phyloP scores from a whole-genome alignment of 495 filamentous ascomycete genomes.

The Penicillium argentinense region DNA sequence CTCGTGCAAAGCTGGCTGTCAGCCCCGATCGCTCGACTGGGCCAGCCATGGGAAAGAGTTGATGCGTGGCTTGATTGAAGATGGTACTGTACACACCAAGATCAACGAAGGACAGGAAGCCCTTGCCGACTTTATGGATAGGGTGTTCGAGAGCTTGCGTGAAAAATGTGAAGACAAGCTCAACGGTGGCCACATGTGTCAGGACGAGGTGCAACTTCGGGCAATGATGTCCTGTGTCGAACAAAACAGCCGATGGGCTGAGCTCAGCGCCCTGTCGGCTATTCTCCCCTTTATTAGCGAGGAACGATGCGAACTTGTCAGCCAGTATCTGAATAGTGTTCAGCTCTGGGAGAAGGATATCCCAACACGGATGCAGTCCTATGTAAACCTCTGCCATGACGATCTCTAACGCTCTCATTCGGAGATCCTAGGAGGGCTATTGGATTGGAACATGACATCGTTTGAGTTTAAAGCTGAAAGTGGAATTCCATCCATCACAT shows the following conservation, averaged over 20 bases:
- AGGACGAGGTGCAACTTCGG: not conserved
- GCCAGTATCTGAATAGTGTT: not conserved
- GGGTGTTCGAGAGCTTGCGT: not conserved
- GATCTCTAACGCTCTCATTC: no score
- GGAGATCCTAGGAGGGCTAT: no score
- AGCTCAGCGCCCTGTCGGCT: not conserved
- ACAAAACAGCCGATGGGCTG: not conserved
- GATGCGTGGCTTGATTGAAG: not conserved
- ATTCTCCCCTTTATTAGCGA: not conserved
- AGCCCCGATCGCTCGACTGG: not conserved
- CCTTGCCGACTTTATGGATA: not conserved
- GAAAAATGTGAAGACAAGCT: not conserved
- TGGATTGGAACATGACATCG: no score
- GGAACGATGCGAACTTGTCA: not conserved
- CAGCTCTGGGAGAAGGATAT: not conserved
- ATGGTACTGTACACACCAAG: not conserved
- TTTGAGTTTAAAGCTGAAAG: no score
- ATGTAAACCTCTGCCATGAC: not conserved
- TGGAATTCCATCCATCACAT: no score
- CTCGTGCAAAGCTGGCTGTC: not conserved
- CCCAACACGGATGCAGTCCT: not conserved
- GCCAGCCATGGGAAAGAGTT: not conserved
- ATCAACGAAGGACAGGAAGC: not conserved
- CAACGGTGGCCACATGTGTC: not conserved
- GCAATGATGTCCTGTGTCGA: not conserved